Evolutionary conservation across 208 protist species (phyloP).

Genomic region (Leptomonas seymouri): DNA sequence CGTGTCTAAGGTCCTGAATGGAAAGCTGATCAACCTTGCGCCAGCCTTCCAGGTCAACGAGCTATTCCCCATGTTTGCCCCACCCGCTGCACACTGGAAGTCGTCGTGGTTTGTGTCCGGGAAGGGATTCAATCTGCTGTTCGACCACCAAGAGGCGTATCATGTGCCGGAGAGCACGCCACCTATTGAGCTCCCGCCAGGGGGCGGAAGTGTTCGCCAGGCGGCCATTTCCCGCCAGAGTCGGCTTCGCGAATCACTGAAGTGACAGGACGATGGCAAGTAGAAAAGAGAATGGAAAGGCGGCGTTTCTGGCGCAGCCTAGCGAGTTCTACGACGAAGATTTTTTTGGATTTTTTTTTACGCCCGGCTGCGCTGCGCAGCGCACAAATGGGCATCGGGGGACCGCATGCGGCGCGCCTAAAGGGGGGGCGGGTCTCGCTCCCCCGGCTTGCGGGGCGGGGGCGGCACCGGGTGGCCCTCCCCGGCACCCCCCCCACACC

Average conservation of each 20-base stretch:
- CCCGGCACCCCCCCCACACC: too few species aligned
- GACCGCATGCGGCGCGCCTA: too few species aligned
- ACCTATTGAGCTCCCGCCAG: constrained; percentile 64
- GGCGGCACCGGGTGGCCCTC: too few species aligned
- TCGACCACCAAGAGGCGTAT: constrained; percentile 63
- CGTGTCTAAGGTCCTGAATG: constrained; percentile 32
- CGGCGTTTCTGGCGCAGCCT: too few species aligned
- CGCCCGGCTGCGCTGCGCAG: too few species aligned
- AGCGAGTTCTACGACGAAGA: too few species aligned
- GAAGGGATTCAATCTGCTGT: constrained; percentile 60
- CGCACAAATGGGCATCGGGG: too few species aligned
- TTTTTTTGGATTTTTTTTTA: too few species aligned
- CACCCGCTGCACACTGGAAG: constrained; percentile 11
- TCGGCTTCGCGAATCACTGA: constrained; percentile 16
- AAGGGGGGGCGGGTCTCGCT: too few species aligned
- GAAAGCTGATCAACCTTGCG: constrained; percentile 55
- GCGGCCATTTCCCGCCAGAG: constrained; percentile 4
- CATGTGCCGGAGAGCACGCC: constrained; percentile 25
- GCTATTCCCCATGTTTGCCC: constrained; percentile 49
- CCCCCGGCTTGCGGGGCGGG: too few species aligned
- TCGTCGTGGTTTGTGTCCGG: constrained; percentile 42
- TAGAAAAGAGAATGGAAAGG: neutral
- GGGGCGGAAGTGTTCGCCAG: constrained; percentile 4
- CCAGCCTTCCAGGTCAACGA: constrained; percentile 37
- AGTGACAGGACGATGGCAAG: constrained; percentile 5